Evolutionary conservation across 768 basidiomycete species (phyloP).

Genomic region (Strobilomyces echinocephalus): DNA sequence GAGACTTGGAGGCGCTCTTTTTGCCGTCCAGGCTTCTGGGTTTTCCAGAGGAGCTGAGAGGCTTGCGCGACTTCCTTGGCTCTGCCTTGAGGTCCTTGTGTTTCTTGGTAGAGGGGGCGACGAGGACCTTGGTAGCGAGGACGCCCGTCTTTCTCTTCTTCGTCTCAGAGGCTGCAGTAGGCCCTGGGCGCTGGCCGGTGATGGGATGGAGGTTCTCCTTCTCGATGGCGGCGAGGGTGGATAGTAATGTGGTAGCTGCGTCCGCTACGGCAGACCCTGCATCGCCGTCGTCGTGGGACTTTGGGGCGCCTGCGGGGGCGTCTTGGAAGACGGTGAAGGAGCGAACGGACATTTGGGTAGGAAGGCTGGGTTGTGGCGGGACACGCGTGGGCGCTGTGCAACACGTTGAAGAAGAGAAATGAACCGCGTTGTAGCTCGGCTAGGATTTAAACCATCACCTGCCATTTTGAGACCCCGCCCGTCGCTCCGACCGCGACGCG

Average conservation of each 20-base stretch:
- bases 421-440: conserved; percentile 22
- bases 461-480: conserved; percentile 30
- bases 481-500: conserved; percentile 32
- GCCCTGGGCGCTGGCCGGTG: conserved; percentile 58
- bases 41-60: conserved; percentile 26
- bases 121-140: conserved; percentile 49
- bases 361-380: neutral
- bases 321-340: conserved; percentile 66
- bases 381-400: conserved; percentile 28
- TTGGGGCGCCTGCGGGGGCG: conserved; percentile 35
- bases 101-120: conserved; percentile 37
- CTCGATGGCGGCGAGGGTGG: conserved; percentile 43
- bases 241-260: conserved; percentile 31
- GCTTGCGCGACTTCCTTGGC: conserved; percentile 57
- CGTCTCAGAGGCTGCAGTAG: conserved; percentile 30
- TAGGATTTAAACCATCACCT: conserved; percentile 29
- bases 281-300: conserved; percentile 27
- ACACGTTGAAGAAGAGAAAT: conserved; percentile 28
- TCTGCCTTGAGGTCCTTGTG: conserved; percentile 43
- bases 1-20: conserved; percentile 35
- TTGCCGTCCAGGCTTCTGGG: conserved; percentile 30
- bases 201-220: conserved; percentile 79
- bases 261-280: conserved; percentile 21
- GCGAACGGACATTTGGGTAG: conserved; percentile 47
- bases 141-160: conserved; percentile 67